Evolutionary conservation across 2,329 filamentous ascomycete species (phyloP).

Genomic region (Magnaporthiopsis rhizophila): DNA sequence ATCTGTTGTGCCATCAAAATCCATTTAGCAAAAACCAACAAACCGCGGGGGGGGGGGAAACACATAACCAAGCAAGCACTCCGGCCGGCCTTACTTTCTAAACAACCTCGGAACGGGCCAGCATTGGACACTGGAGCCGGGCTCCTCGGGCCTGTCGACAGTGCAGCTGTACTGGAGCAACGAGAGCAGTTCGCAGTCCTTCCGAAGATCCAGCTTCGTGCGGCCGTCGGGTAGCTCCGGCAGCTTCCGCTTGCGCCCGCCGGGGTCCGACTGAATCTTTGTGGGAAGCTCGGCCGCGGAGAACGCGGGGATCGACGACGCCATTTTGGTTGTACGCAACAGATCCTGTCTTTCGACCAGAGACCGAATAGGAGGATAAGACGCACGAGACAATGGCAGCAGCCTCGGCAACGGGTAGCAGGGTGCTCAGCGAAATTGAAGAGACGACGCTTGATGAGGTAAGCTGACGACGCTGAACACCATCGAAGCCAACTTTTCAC

Average conservation of each 20-base stretch:
- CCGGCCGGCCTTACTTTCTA: constrained; percentile 38
- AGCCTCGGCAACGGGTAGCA: constrained; percentile 34
- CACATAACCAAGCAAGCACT: not conserved
- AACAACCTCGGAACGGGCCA: constrained; percentile 52
- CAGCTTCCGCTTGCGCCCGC: constrained; percentile 46
- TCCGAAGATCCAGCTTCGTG: constrained; percentile 36
- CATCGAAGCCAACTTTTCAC: not conserved
- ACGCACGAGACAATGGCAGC: constrained; percentile 23
- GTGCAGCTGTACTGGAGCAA: constrained; percentile 55
- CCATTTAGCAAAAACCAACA: constrained; percentile 5
- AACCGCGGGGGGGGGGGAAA: not conserved
- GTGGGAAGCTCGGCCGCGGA: constrained; percentile 41
- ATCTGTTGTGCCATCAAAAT: constrained; percentile 32
- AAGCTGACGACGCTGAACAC: constrained; percentile 3
- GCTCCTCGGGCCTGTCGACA: constrained; percentile 38
- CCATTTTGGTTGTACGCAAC: not conserved
- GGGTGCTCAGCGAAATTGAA: constrained; percentile 47
- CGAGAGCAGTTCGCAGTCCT: constrained; percentile 46
- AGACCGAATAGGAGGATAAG: too few species aligned
- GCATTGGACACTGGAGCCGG: constrained; percentile 43
- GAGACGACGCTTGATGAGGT: constrained; percentile 54
- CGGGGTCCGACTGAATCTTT: constrained; percentile 38
- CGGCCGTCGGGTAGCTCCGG: constrained; percentile 33
- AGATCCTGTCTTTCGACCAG: too few species aligned
- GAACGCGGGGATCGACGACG: constrained; percentile 28